Conservation (phyloP, 208 protist genomes). For the Porcisia deanei region DNA sequence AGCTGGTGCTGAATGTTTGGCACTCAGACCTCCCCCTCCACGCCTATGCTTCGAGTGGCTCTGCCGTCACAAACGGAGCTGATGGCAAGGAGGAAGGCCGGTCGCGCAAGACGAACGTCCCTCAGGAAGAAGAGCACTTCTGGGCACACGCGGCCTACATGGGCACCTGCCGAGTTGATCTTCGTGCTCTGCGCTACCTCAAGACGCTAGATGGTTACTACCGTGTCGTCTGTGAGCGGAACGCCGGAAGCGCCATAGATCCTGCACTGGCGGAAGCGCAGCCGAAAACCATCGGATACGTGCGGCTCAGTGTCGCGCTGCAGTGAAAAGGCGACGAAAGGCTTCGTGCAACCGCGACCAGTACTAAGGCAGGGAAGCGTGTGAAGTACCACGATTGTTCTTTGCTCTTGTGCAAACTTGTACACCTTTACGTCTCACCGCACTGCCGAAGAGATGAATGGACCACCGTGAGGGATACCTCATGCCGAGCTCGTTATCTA, state of each 20-base stretch:
- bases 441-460: no score
- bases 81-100: background rate
- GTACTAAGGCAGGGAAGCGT: no score
- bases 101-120: background rate
- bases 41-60: no score
- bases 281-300: conserved; percentile 62
- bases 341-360: no score
- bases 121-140: conserved; percentile 51
- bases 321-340: background rate
- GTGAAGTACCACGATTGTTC: no score
- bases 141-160: conserved; percentile 65
- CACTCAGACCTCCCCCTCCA: conserved; percentile 12
- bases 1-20: conserved; percentile 31
- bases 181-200: conserved; percentile 76
- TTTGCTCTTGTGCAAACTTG: no score
- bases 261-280: conserved; percentile 5
- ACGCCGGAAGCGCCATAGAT: background rate
- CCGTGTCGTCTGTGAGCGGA: conserved; percentile 40
- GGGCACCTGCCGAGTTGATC: conserved; percentile 74
- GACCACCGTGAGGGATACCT: no score
- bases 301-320: conserved; percentile 61
- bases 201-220: conserved; percentile 74
- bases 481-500: no score
- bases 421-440: no score
- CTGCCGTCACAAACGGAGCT: background rate